Base-by-base conservation (phyloP, 495 filamentous ascomycete genomes). In the Aspergillus campestris region DNA sequence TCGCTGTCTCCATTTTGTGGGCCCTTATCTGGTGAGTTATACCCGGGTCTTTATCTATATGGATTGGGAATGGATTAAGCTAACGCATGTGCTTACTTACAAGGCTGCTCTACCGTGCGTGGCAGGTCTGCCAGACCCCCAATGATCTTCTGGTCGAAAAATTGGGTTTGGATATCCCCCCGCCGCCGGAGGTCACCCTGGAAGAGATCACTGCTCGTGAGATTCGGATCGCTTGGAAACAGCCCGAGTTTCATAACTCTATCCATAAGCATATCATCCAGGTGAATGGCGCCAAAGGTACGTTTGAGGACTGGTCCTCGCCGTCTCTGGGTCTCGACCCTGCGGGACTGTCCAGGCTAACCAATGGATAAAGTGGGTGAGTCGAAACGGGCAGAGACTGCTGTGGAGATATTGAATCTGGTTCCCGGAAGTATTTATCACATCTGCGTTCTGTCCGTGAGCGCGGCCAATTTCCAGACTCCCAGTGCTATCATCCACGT, bases 251-350 rank as follows among this genome's bases (percentile, higher is more conserved):
- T 56, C 82, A 82, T 43, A 82, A 86, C 46, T 83, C 86, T 9
- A 84, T 90, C 41, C 73, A 84, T 10, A 92, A 89, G 66, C 87
- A 94, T 59, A 78, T 90, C 15, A 89, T 98, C 32, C 86, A 94
- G 53, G 81, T 96, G 44, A 97, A 98, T 58, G 90, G 90, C 31
- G 81, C 87, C 31, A 89, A 89, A 68, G 86, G 89, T 94, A 65
- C 64, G 76, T 67, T 14, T 9, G 41, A 24, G 4, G 18, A 24
- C 18, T 24, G 18, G 18, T 24, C 18, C 18, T 4, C 2, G 1
- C 18, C 18, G 4, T 24, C 18, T 1, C 18, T 24, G 1, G 18
- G 18, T 24, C 18, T 24, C 18, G 18, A 24, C 18, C 4, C 18
- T 4, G 4, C 18, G 18, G 18, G 18, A 24, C 18, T 24, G 18